Base-by-base conservation (phyloP, 352 stramenopile genomes). In the Phytophthora pistaciae region DNA sequence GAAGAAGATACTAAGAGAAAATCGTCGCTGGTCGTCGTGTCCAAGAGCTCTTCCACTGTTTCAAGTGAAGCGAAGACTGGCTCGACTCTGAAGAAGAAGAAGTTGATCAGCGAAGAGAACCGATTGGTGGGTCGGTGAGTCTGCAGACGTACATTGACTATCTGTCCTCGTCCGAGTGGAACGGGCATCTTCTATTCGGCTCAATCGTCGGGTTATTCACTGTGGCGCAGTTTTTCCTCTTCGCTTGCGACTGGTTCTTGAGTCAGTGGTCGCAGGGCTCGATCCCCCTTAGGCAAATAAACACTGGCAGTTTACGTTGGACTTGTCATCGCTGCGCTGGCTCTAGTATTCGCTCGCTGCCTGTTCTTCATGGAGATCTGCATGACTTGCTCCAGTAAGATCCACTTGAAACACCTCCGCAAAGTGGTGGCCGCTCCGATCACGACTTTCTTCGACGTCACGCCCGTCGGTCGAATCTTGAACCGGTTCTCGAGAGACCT, bases 401-500 rank as follows among this genome's bases (percentile, higher is more conserved):
- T 88, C 20, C 77, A 88, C 46, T 57, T 52, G 20, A 75, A 73
- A 53, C 76, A 79, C 61, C 61, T 88, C 13, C 52, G 56, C 33
- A 82, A 82, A 27, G 80, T 90, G 21, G 49, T 91, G 0, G 31
- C 53, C 6, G 83, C 83, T 16, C 79, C 79, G 0, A 72, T 91
- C 48, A 87, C 78, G 33, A 72, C 64, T 9, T 91, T 88, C 69
- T 93, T 91, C 49, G 84, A 93, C 62, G 66, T 88, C 16, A 93
- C 84, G 0, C 86, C 86, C 0, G 64, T 93, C 5, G 85, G 85
- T 38, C 79, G 82, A 3, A 88, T 92, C 25, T 72, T 92, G 53
- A 92, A 92, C 33, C 75, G 85, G 1, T 89, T 92, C 63, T 88
- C 81, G 16, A 78, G 78, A 54, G 85, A 92, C 18, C 56, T 91